Percentiles rank a stretch among this genome's conserved stretches.
Conservation (phyloP, 192 early-diverging fungal species). For the Backusella tarrabulga region DNA sequence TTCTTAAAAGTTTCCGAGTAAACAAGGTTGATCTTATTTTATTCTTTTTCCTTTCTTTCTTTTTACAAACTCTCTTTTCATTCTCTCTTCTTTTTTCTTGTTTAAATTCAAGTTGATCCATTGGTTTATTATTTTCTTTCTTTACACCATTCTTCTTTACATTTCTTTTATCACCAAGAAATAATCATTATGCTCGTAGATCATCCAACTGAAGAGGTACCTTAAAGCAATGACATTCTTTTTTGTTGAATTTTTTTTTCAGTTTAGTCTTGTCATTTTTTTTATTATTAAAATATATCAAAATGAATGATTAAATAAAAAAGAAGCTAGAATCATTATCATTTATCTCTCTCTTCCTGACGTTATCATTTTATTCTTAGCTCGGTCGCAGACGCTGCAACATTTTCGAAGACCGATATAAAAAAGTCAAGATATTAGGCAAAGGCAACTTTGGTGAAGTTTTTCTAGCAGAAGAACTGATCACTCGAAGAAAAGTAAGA, state of each 20-base stretch:
- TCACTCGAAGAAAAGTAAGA: constrained; percentile 42
- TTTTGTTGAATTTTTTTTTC: background rate
- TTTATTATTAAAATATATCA: background rate
- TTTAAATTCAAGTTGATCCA: background rate
- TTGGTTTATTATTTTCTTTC: background rate
- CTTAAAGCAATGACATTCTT: background rate
- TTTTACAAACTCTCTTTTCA: background rate
- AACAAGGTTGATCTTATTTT: constrained; percentile 5
- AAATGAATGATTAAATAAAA: background rate
- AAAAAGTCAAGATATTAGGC: constrained; percentile 38
- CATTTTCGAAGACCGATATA: constrained; percentile 16
- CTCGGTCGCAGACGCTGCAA: background rate
- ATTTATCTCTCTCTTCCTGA: background rate
- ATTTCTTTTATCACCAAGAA: background rate
- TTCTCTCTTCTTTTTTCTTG: background rate
- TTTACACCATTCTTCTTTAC: background rate
- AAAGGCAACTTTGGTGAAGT: constrained; percentile 65
- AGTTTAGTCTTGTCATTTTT: background rate
- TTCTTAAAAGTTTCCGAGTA: constrained; percentile 16
- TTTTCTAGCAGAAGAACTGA: constrained; percentile 47
- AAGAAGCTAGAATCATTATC: background rate
- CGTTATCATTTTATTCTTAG: background rate
- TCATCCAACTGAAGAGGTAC: background rate
- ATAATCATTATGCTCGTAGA: background rate
- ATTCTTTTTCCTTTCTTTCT: background rate